phyloP scores from a whole-genome alignment of 805 yeast genomes.

The Kregervanrija fluxuum region DNA sequence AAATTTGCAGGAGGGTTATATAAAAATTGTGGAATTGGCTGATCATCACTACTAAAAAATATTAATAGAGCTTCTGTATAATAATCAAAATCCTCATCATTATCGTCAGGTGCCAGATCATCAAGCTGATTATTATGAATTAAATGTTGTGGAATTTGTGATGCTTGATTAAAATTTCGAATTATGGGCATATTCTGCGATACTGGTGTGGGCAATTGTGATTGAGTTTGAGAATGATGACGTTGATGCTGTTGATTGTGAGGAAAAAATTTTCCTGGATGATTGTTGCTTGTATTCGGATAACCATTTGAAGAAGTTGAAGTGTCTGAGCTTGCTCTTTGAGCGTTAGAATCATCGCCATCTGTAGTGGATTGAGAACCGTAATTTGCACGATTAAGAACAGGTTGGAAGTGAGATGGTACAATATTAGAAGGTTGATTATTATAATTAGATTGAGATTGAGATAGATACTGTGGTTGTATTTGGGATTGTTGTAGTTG shows the following conservation, averaged over 20 bases:
- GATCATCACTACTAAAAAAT: constrained; percentile 45
- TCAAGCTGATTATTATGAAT: too few relatives aligned
- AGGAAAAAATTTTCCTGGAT: constrained; percentile 7
- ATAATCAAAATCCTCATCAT: constrained; percentile 32
- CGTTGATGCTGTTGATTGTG: constrained; percentile 19
- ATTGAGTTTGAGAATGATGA: constrained; percentile 9
- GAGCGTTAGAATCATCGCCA: constrained; percentile 21
- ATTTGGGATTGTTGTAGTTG: constrained; percentile 10
- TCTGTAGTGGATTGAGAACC: constrained; percentile 22
- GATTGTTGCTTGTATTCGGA: constrained; percentile 6
- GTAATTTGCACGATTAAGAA: constrained; percentile 6
- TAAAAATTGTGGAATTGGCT: constrained; percentile 31
- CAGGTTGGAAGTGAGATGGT: background rate
- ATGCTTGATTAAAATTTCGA: background rate
- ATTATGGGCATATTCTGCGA: constrained; percentile 14
- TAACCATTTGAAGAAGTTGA: constrained; percentile 20
- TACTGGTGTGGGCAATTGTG: constrained; percentile 13
- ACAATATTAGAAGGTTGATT: background rate
- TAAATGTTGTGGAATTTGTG: too few relatives aligned
- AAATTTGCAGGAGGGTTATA: constrained; percentile 55
- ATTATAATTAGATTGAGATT: constrained; percentile 3
- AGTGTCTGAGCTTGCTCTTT: constrained; percentile 22
- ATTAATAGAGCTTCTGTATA: constrained; percentile 37
- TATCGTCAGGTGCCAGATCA: constrained; percentile 2
- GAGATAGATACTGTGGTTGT: constrained; percentile 5